A percentile compares a stretch with the other conserved stretches of the same genome.
Evolutionary conservation across 1,284 basidiomycete species (phyloP).

Genomic region (Pascua sp.): DNA sequence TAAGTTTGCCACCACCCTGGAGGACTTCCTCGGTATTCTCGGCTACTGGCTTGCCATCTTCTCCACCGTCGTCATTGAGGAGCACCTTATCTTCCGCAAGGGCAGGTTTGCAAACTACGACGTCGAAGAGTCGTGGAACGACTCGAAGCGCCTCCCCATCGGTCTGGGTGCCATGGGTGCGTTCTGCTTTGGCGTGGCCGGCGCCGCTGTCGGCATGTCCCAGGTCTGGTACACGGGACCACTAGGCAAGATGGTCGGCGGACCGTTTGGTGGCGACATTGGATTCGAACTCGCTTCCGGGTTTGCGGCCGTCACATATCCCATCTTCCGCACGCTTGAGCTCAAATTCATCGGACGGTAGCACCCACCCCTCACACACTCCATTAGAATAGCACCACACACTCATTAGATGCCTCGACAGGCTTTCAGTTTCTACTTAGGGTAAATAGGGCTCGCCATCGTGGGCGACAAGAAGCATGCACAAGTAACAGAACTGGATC

Average conservation of each 20-base stretch:
- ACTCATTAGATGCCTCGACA: neutral
- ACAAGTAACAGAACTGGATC: too few relatives aligned
- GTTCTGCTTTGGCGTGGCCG: constrained; percentile 28
- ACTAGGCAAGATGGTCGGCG: constrained; percentile 24
- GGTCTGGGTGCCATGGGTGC: constrained; percentile 29
- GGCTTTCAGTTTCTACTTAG: too few relatives aligned
- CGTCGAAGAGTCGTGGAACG: constrained; percentile 40
- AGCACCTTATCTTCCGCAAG: constrained; percentile 49
- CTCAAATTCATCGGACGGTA: constrained; percentile 17
- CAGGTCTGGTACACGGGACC: constrained; percentile 42
- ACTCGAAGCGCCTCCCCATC: constrained; percentile 22
- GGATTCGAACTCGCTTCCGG: constrained; percentile 39
- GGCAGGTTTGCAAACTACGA: constrained; percentile 38
- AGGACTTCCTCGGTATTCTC: constrained; percentile 18
- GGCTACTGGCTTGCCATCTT: constrained; percentile 48
- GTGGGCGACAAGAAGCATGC: too few relatives aligned
- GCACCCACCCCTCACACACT: neutral
- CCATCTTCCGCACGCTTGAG: constrained; percentile 39
- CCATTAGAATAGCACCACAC: neutral
- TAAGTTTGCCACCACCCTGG: constrained; percentile 39
- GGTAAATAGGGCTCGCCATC: too few relatives aligned
- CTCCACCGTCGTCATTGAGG: constrained; percentile 41
- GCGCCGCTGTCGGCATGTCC: constrained; percentile 40
- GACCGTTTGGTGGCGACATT: constrained; percentile 29
- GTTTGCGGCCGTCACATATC: constrained; percentile 42